Percentiles rank a stretch among this genome's conserved stretches.
phyloP scores from a whole-genome alignment of 2,329 filamentous ascomycete species.

The Clonostachys rosea region DNA sequence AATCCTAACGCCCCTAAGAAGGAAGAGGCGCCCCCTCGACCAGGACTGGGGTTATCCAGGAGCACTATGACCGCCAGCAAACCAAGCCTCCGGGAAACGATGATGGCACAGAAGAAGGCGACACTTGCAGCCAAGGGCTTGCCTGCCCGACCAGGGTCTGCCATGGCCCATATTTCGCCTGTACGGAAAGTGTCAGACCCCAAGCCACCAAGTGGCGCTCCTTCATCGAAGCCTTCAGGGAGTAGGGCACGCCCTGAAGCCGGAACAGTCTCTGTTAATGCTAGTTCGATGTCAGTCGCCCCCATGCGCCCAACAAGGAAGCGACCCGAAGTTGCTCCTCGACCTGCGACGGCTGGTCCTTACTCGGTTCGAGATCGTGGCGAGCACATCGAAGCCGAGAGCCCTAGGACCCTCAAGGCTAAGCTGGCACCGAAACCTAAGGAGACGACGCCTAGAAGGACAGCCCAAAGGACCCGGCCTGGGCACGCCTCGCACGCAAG shows the following conservation, averaged over 20 bases:
- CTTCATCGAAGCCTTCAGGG: slow-evolving; percentile 24
- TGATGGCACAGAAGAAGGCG: slow-evolving; percentile 76
- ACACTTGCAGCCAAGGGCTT: slow-evolving; percentile 44
- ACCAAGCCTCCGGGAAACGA: slow-evolving; percentile 73
- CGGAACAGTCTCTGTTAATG: slow-evolving; percentile 33
- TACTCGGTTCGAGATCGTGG: slow-evolving; percentile 56
- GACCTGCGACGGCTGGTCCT: slow-evolving; percentile 61
- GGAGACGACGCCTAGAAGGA: slow-evolving; percentile 48
- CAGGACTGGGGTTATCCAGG: slow-evolving; percentile 57
- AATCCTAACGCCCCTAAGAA: slow-evolving; percentile 71
- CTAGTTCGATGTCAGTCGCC: slow-evolving; percentile 57
- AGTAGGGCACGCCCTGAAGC: slow-evolving; percentile 35
- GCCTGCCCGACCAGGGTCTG: slow-evolving; percentile 55
- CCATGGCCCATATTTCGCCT: slow-evolving; percentile 58
- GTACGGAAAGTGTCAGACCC: slow-evolving; percentile 26
- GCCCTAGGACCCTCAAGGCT: slow-evolving; percentile 31
- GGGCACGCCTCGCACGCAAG: slow-evolving; percentile 44
- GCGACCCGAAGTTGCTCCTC: slow-evolving; percentile 50
- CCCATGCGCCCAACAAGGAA: slow-evolving; percentile 57
- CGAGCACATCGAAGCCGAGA: slow-evolving; percentile 22
- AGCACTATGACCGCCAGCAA: slow-evolving; percentile 55
- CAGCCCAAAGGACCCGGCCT: slow-evolving; percentile 36
- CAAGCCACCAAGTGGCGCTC: slow-evolving; percentile 9
- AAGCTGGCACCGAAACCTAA: slow-evolving; percentile 15
- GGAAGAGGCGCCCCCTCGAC: slow-evolving; percentile 40